Evolutionary conservation across 805 yeast species (phyloP).

Genomic region (Barnettozyma californica): DNA sequence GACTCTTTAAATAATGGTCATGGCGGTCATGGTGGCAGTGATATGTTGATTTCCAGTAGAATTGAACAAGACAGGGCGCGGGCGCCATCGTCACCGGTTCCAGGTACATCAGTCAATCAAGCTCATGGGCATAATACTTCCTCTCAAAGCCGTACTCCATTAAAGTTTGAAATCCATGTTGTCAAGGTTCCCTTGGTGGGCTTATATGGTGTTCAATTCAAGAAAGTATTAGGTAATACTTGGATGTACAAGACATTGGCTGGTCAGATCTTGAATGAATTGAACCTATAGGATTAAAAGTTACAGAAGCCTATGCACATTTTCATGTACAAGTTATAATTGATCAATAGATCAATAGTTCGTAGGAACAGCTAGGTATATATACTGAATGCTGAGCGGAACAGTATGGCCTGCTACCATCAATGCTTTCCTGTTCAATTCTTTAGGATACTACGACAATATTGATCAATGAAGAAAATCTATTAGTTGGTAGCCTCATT

Average conservation of each 20-base stretch:
- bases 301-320: background rate
- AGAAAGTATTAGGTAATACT: conserved; percentile 87
- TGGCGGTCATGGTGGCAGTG: conserved; percentile 37
- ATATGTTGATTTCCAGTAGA: conserved; percentile 57
- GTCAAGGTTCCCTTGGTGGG: conserved; percentile 90
- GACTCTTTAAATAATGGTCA: conserved; percentile 50
- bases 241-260: conserved; percentile 94
- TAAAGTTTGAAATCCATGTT: conserved; percentile 84
- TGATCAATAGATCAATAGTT: background rate
- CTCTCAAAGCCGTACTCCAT: conserved; percentile 47
- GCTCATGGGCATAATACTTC: background rate
- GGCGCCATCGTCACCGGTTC: conserved; percentile 7
- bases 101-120: background rate
- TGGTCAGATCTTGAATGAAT: conserved; percentile 56
- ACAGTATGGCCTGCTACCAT: no score
- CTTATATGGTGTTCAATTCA: conserved; percentile 90
- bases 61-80: conserved; percentile 40
- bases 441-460: no score
- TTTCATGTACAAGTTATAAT: background rate
- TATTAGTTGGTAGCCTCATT: background rate
- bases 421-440: background rate
- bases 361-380: background rate
- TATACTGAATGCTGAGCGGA: no score
- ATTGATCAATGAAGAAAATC: no score
- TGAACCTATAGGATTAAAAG: conserved; percentile 17